These are phyloP conservation scores for Petunia axillaris DNA, from an alignment of 257 asterid species.

Conservation along the genomic window DNA sequence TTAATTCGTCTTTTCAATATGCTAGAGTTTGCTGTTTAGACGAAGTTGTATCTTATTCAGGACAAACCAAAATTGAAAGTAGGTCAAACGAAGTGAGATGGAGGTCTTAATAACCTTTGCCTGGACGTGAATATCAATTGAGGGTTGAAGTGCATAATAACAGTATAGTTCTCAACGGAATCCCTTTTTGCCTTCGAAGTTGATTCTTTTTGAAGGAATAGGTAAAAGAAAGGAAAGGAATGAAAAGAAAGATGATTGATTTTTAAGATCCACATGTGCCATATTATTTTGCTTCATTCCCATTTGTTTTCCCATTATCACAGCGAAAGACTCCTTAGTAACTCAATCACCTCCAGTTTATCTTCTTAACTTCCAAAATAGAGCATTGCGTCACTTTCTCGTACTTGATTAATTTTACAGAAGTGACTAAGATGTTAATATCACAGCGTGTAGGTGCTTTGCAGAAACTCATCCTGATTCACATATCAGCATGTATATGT, in stretches of 20 bases:
- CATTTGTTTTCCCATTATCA: background rate
- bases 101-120: slow-evolving; percentile 1
- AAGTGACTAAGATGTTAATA: background rate
- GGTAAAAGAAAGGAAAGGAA: background rate
- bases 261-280: background rate
- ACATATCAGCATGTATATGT: background rate
- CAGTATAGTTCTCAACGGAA: background rate
- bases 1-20: background rate
- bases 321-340: background rate
- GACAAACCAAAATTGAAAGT: slow-evolving; percentile 1
- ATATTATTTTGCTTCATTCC: background rate
- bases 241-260: background rate
- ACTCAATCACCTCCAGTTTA: background rate
- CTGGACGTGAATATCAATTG: background rate
- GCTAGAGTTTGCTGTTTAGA: background rate
- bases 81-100: background rate
- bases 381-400: background rate
- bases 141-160: background rate
- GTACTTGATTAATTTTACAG: background rate
- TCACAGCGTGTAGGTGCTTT: background rate
- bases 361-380: background rate
- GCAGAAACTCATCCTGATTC: background rate
- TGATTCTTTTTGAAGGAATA: slow-evolving; percentile 13
- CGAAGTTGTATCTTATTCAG: background rate
- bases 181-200: background rate